Evolutionary conservation across 768 basidiomycete species (phyloP).

Genomic region (Suillus decipiens): DNA sequence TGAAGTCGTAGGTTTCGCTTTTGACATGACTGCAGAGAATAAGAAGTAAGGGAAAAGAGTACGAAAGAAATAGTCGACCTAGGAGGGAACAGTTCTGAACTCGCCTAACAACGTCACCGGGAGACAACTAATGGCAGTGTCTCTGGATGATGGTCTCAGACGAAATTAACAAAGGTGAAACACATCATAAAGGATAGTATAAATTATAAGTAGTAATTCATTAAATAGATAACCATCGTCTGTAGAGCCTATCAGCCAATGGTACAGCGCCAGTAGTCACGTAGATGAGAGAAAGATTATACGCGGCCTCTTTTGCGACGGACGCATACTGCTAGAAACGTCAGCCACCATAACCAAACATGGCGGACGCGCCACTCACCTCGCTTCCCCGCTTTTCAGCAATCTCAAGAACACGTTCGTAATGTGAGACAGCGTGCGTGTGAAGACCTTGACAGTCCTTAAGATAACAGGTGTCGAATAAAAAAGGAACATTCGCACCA

Average conservation of each 20-base stretch:
- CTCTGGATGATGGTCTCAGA: neutral
- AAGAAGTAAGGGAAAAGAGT: neutral
- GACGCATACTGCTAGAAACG: constrained; percentile 43
- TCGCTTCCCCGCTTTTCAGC: constrained; percentile 43
- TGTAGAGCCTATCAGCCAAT: constrained; percentile 69
- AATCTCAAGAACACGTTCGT: constrained; percentile 70
- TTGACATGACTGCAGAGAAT: constrained; percentile 15
- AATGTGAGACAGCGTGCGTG: constrained; percentile 82
- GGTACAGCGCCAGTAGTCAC: constrained; percentile 74
- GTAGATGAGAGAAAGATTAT: constrained; percentile 85
- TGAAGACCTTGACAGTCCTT: constrained; percentile 58
- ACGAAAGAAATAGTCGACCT: constrained; percentile 1
- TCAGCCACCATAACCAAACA: constrained; percentile 11
- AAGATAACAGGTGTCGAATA: neutral
- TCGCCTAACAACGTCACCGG: neutral
- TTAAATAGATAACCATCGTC: constrained; percentile 82
- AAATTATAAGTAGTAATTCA: neutral
- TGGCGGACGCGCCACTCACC: constrained; percentile 29
- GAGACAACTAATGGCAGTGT: neutral
- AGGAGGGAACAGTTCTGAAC: neutral
- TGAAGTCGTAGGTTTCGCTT: constrained; percentile 15
- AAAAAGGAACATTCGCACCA: constrained; percentile 46
- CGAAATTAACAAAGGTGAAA: constrained; percentile 2
- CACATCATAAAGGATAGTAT: constrained; percentile 4
- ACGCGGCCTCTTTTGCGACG: constrained; percentile 77